Evolutionary conservation across 345 rosid species (phyloP).

Genomic region (Diplotaxis tenuifolia): DNA sequence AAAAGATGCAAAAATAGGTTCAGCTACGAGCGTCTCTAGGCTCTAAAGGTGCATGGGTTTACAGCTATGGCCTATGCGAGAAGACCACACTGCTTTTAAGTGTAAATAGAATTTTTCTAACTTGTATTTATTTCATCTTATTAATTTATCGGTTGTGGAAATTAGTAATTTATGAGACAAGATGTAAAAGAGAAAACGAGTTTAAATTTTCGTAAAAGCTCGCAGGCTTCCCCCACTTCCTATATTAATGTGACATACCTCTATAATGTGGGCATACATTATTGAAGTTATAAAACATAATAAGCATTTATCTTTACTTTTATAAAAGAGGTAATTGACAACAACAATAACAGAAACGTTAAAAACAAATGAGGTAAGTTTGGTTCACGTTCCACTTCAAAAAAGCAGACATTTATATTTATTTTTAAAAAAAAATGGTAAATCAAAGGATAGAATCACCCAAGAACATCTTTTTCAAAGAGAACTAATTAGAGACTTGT

Average conservation of each 20-base stretch:
- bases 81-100: conserved; percentile 16
- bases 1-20: neutral
- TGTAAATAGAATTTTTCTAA: neutral
- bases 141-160: neutral
- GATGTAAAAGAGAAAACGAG: neutral
- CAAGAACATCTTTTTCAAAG: neutral
- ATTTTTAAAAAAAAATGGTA: neutral
- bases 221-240: neutral
- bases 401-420: neutral
- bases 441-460: neutral
- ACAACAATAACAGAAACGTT: neutral
- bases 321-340: conserved; percentile 2
- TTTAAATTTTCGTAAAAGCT: neutral
- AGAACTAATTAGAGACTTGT: neutral
- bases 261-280: conserved; percentile 9
- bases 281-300: neutral
- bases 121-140: neutral
- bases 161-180: neutral
- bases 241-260: conserved; percentile 13
- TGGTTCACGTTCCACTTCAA: conserved; percentile 18
- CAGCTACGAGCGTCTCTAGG: conserved; percentile 16
- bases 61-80: conserved; percentile 11
- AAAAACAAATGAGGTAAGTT: conserved; percentile 13
- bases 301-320: neutral
- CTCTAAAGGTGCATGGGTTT: conserved; percentile 24